A percentile compares a stretch with the other conserved stretches of the same genome.
Evolutionary conservation across 352 stramenopile genomes (phyloP).

Genomic region (Globisporangium radiosum): DNA sequence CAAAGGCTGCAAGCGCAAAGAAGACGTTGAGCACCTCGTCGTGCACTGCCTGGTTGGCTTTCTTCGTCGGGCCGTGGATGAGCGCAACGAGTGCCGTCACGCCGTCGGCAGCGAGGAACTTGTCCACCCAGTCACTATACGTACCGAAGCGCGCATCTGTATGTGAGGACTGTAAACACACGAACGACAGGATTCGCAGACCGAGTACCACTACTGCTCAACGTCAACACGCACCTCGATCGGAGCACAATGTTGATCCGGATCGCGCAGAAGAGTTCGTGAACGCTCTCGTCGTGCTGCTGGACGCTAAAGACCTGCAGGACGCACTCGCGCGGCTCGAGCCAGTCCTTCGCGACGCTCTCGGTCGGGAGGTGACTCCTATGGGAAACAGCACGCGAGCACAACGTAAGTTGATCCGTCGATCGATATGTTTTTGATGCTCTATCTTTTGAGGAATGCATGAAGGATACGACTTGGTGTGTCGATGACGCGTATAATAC

Average conservation of each 20-base stretch:
- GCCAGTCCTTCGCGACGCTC: constrained; percentile 32
- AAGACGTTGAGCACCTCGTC: constrained; percentile 44
- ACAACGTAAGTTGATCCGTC: background rate
- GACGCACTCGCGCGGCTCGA: constrained; percentile 46
- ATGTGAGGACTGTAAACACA: background rate
- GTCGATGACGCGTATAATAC: constrained; percentile 5
- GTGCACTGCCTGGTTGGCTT: constrained; percentile 15
- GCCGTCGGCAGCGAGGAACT: constrained; percentile 40
- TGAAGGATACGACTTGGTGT: too few species aligned
- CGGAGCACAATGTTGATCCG: constrained; percentile 57
- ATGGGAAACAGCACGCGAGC: background rate
- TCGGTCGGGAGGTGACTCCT: constrained; percentile 40
- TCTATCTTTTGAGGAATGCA: too few species aligned
- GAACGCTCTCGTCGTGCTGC: constrained; percentile 23
- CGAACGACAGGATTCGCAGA: too few species aligned
- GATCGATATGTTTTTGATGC: background rate
- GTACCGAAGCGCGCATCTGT: too few species aligned
- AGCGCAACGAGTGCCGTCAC: constrained; percentile 29
- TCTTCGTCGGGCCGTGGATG: constrained; percentile 21
- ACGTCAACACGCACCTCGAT: constrained; percentile 23
- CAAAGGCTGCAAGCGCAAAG: constrained; percentile 36
- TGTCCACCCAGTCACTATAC: constrained; percentile 44
- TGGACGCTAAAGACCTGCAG: constrained; percentile 34
- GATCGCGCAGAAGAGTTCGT: constrained; percentile 52
- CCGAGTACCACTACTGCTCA: too few species aligned